Conservation (phyloP, 2,329 filamentous ascomycete genomes). For the Sporothrix dimorphospora region DNA sequence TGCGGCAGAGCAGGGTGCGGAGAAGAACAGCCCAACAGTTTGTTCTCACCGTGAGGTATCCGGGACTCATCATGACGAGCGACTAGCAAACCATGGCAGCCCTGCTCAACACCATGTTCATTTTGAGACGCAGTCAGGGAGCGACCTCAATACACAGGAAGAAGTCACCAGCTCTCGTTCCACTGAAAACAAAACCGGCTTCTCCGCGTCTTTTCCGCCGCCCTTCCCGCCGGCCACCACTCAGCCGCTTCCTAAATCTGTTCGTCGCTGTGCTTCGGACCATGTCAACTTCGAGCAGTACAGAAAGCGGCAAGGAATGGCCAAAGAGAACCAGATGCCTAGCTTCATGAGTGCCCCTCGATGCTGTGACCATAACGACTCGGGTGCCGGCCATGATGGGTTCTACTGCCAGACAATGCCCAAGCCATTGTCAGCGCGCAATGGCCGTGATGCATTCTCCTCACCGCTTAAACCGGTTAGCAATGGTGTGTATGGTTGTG, state of each 20-base stretch:
- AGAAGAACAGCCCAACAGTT: background rate
- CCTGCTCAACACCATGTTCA: background rate
- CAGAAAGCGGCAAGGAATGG: constrained; percentile 2
- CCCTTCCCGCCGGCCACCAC: background rate
- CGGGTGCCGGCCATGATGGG: background rate
- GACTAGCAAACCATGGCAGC: background rate
- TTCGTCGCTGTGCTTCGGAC: constrained; percentile 11
- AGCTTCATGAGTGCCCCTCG: background rate
- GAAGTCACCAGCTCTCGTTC: no score
- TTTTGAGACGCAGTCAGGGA: background rate
- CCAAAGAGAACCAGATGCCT: background rate
- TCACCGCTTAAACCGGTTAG: background rate
- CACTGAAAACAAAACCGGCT: background rate
- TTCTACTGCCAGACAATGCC: background rate
- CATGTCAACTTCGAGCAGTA: constrained; percentile 16
- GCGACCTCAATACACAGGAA: background rate
- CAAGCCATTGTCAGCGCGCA: background rate
- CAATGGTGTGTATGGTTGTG: background rate
- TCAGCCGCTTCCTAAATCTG: background rate
- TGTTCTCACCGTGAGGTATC: background rate
- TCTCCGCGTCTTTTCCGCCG: background rate
- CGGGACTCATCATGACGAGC: no score
- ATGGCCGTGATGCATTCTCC: background rate
- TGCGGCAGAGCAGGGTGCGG: background rate
- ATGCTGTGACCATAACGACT: background rate